These are phyloP conservation scores for Trichopus zeylanicus DNA, from an alignment of 116 monocot genomes.

Conservation along the genomic window DNA sequence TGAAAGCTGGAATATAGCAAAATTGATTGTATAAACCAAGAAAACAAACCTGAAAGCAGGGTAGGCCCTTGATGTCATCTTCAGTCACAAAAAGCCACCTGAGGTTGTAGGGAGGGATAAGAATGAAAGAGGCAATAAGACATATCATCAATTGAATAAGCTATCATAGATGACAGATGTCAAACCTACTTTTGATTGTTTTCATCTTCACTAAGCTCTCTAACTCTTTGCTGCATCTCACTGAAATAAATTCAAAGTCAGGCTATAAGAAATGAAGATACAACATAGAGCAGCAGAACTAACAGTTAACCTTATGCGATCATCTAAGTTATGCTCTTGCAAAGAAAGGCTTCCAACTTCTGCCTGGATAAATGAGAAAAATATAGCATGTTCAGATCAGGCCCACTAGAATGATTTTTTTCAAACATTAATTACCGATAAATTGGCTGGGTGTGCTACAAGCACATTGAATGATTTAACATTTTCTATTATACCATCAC, in stretches of 20 bases:
- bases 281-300: neutral
- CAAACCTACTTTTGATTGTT: slow-evolving; percentile 60
- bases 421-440: too few species aligned
- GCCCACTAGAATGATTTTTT: too few species aligned
- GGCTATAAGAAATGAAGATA: neutral
- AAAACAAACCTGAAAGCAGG: slow-evolving; percentile 78
- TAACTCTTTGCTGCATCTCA: slow-evolving; percentile 65
- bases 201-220: slow-evolving; percentile 83
- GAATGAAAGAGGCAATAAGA: neutral
- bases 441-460: too few species aligned
- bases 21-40: neutral
- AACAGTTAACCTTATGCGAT: slow-evolving; percentile 48
- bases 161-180: slow-evolving; percentile 1
- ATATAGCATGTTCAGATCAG: neutral
- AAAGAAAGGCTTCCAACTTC: slow-evolving; percentile 69
- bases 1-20: neutral
- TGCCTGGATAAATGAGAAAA: slow-evolving; percentile 32
- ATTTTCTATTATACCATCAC: neutral
- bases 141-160: neutral
- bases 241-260: slow-evolving; percentile 27
- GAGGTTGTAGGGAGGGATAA: slow-evolving; percentile 4
- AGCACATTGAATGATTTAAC: too few species aligned
- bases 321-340: slow-evolving; percentile 62
- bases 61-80: slow-evolving; percentile 88
- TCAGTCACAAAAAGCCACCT: slow-evolving; percentile 99